phyloP scores from a whole-genome alignment of 495 filamentous ascomycete species.

The Ramalina peruviana region DNA sequence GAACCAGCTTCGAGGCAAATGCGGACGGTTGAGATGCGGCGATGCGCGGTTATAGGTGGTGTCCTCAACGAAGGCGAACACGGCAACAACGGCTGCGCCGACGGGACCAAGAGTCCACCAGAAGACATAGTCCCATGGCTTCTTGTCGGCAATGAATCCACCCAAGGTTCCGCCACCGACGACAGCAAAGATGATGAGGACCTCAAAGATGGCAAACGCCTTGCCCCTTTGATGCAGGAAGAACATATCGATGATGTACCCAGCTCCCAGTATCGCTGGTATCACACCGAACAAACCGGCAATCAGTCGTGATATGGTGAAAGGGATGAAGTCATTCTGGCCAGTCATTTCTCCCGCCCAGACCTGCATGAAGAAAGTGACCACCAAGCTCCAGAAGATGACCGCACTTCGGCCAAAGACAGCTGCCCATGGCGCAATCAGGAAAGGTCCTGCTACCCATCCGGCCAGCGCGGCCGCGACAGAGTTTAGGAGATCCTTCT shows the following conservation, averaged over 20 bases:
- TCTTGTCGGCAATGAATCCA: conserved; percentile 30
- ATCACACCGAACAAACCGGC: conserved; percentile 28
- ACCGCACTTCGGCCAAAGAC: conserved; percentile 27
- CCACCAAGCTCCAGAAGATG: conserved; percentile 32
- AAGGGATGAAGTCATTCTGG: conserved; percentile 26
- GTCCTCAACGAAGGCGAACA: conserved; percentile 34
- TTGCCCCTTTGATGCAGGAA: conserved; percentile 32
- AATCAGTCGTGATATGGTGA: conserved; percentile 31
- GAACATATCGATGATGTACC: conserved; percentile 30
- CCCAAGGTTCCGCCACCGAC: conserved; percentile 31
- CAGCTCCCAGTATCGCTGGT: conserved; percentile 25
- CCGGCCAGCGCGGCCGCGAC: conserved; percentile 30
- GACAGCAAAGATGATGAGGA: conserved; percentile 28
- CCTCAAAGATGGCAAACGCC: conserved; percentile 31
- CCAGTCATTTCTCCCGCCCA: conserved; percentile 32
- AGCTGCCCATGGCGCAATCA: conserved; percentile 27
- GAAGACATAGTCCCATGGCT: conserved; percentile 31
- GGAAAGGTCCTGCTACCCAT: conserved; percentile 28
- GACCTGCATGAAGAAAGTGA: conserved; percentile 22
- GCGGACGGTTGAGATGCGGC: not conserved
- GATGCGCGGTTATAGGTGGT: conserved; percentile 22
- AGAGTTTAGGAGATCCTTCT: conserved; percentile 5
- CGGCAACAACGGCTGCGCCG: conserved; percentile 27
- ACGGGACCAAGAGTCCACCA: conserved; percentile 37
- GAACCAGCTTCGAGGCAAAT: conserved; percentile 9